These are phyloP conservation scores for Penicillium sp. DNA, from an alignment of 2,329 filamentous ascomycete species.

Conservation along the genomic window DNA sequence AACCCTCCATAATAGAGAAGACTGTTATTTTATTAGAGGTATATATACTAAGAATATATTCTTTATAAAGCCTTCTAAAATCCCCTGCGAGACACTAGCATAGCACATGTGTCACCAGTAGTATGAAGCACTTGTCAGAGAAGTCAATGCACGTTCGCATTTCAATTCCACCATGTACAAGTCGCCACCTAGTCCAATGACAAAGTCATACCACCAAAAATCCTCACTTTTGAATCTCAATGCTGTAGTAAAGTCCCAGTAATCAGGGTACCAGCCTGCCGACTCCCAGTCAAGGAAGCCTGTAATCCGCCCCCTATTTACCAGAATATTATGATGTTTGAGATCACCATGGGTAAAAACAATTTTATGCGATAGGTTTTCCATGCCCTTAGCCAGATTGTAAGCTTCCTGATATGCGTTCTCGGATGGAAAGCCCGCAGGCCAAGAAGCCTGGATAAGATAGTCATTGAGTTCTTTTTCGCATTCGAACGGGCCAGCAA, in stretches of 20 bases:
- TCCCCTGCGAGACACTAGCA: too few relatives aligned
- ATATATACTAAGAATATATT: too few relatives aligned
- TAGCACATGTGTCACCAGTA: too few relatives aligned
- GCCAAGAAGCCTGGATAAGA: constrained; percentile 24
- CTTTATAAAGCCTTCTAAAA: too few relatives aligned
- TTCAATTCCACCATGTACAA: constrained; percentile 18
- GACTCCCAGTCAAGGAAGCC: constrained; percentile 4
- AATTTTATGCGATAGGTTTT: constrained; percentile 19
- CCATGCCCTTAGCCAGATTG: constrained; percentile 19
- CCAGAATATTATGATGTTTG: constrained; percentile 7
- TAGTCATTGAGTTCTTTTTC: constrained; percentile 31
- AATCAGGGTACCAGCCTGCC: constrained; percentile 3
- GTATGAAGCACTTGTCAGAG: constrained; percentile 16
- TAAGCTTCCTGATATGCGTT: constrained; percentile 24
- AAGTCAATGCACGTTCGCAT: constrained; percentile 17
- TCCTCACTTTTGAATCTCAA: constrained; percentile 12
- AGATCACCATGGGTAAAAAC: constrained; percentile 25
- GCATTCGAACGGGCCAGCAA: constrained; percentile 26
- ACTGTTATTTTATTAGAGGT: too few relatives aligned
- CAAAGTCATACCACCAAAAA: constrained; percentile 22
- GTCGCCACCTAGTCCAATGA: constrained; percentile 15
- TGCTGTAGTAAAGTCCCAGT: constrained; percentile 1
- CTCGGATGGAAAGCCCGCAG: constrained; percentile 22
- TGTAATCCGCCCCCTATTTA: background rate
- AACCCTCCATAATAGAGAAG: too few relatives aligned